Base-by-base conservation (phyloP, 1,139 yeast species). In the Spathaspora jeffriesii region DNA sequence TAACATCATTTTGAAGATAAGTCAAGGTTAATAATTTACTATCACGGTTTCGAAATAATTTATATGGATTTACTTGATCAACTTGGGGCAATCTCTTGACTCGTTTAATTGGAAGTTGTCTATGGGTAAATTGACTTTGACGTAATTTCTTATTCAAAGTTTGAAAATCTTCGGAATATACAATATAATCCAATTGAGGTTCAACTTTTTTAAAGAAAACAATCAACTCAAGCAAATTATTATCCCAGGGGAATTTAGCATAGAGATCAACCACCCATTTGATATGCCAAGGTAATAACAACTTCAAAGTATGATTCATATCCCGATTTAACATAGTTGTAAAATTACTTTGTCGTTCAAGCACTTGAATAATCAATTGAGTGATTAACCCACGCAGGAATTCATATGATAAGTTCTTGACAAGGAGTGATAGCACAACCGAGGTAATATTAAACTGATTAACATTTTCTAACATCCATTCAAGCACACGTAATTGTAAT, bases 181-280 rank as follows among this genome's bases (percentile, higher is more conserved):
- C 28, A 10, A 49, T 52, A 53, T 53, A 56, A 47, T 65, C 66
- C 21, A 68, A 43, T 2, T 47, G 51, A 0, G 73, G 71, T 6
- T 61, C 55, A 10, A 62, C 27, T n/a, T 56, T 50, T 43, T 57
- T 59, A 48, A 68, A 65, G 7, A 63, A 47, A 1, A 60, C 54
- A 18, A 70, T 46, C 21, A 70, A 51, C 14, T 58, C 54, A 40
- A 55, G 59, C 40, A 73, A 58, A 15, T 64, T 56, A 4, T 61
- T 62, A 48, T 73, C 78, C 28, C 59, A 51, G 1, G 79, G 78
- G 48, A 70, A 73, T 45, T 67, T 62, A 4, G 51, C 45, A 37
- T 57, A 59, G 36, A 73, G 55, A 42, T 69, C 76, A 2, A 64
- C 63, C 17, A 68, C 68, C 31, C 62, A 52, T 45, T 66, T 63